Conservation (phyloP, 2,329 filamentous ascomycete species). For the Cladophialophora psammophila region DNA sequence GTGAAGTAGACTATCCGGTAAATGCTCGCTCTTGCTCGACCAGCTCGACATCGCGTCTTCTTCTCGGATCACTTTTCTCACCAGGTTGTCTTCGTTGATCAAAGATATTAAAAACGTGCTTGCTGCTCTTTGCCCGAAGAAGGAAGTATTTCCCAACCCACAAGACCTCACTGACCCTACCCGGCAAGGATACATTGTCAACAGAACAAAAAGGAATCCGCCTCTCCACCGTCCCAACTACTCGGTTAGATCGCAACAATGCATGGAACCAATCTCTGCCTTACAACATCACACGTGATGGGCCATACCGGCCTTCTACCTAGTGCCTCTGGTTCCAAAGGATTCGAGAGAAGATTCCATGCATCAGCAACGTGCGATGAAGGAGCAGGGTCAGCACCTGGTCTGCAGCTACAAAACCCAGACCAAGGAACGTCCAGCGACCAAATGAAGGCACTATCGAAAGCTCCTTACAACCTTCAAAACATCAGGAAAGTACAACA, state of each 20-base stretch:
- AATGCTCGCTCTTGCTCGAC: neutral
- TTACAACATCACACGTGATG: slow-evolving; percentile 17
- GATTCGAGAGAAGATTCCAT: neutral
- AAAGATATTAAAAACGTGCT: slow-evolving; percentile 6
- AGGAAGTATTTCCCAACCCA: neutral
- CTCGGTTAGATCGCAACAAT: neutral
- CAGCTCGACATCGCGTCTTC: neutral
- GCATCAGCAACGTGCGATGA: slow-evolving; percentile 3
- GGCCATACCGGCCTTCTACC: neutral
- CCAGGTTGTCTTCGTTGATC: neutral
- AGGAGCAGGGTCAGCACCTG: neutral
- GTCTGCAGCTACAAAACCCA: slow-evolving; percentile 4
- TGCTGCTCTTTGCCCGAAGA: neutral
- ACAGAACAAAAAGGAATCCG: neutral
- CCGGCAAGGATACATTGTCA: neutral
- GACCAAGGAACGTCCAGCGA: neutral
- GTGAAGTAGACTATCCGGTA: neutral
- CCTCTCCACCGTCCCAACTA: neutral
- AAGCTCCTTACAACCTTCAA: neutral
- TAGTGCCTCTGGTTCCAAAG: slow-evolving; percentile 2
- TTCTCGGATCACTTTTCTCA: neutral
- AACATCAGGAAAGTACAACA: neutral
- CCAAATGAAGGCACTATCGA: neutral
- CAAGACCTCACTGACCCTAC: neutral
- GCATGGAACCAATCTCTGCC: slow-evolving; percentile 12